Conservation (phyloP, 768 basidiomycete genomes). For the Termitomyces sp. region DNA sequence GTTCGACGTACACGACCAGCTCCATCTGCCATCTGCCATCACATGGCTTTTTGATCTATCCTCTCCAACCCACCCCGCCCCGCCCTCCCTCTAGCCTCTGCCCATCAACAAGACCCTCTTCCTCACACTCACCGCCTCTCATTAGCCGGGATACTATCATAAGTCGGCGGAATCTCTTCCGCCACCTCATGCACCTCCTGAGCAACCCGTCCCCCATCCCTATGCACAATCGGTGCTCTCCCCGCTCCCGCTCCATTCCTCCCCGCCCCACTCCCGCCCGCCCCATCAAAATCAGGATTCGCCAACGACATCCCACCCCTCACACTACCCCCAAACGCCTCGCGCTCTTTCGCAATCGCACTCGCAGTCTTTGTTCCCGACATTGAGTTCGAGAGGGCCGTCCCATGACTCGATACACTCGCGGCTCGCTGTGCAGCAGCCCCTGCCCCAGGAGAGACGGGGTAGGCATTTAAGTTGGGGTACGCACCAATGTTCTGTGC, state of each 20-base stretch:
- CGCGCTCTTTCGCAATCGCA: slow-evolving; percentile 1
- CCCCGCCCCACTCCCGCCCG: background rate
- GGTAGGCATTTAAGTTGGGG: background rate
- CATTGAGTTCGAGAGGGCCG: background rate
- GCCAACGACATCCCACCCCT: slow-evolving; percentile 9
- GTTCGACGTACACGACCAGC: no score
- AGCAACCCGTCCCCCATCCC: slow-evolving; percentile 14
- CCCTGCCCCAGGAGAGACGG: background rate
- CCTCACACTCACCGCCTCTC: background rate
- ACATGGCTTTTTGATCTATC: no score
- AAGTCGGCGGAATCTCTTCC: slow-evolving; percentile 28
- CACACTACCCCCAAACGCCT: background rate
- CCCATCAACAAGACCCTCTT: no score
- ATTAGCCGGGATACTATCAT: slow-evolving; percentile 24
- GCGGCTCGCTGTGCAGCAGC: background rate
- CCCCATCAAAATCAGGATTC: slow-evolving; percentile 10
- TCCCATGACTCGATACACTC: slow-evolving; percentile 5
- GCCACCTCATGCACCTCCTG: slow-evolving; percentile 4
- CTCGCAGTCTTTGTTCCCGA: background rate
- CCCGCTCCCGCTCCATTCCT: background rate
- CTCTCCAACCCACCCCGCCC: no score
- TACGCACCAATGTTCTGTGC: background rate
- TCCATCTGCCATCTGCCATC: no score
- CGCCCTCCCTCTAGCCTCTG: background rate
- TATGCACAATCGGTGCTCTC: slow-evolving; percentile 22